A percentile compares a stretch with the other conserved stretches of the same genome.
Evolutionary conservation across 345 rosid species (phyloP).

Genomic region (Clarkia xantiana): DNA sequence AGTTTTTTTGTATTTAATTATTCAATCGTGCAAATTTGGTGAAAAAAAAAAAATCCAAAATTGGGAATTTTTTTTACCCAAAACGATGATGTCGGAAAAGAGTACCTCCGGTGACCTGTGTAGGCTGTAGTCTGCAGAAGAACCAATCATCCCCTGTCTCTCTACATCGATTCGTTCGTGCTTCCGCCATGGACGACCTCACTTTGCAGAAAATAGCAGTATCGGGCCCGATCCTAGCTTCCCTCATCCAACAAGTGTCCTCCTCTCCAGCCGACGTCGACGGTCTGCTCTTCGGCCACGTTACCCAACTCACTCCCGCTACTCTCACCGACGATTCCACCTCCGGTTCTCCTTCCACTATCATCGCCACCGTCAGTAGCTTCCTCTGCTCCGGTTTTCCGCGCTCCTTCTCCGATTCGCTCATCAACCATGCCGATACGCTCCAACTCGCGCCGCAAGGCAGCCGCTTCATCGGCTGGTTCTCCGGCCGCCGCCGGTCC

Average conservation of each 20-base stretch:
- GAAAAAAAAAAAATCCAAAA: too few species aligned
- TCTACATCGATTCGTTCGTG: background rate
- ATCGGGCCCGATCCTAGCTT: conserved; percentile 67
- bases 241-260: conserved; percentile 57
- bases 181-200: conserved; percentile 34
- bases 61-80: too few species aligned
- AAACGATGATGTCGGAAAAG: too few species aligned
- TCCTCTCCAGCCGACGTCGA: conserved; percentile 58
- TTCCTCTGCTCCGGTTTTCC: conserved; percentile 41
- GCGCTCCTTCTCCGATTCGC: conserved; percentile 60
- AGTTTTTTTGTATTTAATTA: too few species aligned
- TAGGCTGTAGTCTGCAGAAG: too few species aligned
- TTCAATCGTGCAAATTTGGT: too few species aligned
- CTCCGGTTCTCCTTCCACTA: conserved; percentile 7
- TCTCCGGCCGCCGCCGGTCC: conserved; percentile 64
- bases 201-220: conserved; percentile 49
- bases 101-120: too few species aligned
- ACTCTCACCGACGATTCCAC: conserved; percentile 46
- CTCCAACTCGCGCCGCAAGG: conserved; percentile 16
- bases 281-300: conserved; percentile 75
- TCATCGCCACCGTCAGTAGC: conserved; percentile 57
- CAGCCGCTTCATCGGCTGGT: conserved; percentile 57
- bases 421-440: conserved; percentile 28
- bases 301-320: conserved; percentile 40
- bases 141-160: background rate